Evolutionary conservation across 75 land plant genomes (phyloP).

Genomic region (Cryptomeria japonica): DNA sequence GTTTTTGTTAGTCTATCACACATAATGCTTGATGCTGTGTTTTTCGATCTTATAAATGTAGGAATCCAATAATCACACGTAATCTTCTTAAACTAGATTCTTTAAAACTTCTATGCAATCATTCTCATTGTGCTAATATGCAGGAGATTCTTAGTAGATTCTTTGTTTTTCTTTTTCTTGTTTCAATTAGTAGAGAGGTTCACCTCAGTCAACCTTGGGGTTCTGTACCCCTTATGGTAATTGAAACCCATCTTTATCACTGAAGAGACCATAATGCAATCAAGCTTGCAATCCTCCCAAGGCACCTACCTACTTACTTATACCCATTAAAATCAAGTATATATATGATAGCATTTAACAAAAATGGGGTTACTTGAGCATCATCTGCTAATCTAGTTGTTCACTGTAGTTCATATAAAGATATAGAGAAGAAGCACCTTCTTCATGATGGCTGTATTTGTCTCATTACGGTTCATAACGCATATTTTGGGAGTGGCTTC

Average conservation of each 20-base stretch:
- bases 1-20: neutral
- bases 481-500: neutral
- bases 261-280: neutral
- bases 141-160: neutral
- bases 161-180: neutral
- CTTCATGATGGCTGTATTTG: neutral
- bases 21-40: neutral
- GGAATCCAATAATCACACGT: neutral
- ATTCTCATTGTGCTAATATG: neutral
- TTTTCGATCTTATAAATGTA: neutral
- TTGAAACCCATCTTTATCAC: neutral
- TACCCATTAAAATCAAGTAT: too few species aligned
- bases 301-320: neutral
- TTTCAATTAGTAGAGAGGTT: neutral
- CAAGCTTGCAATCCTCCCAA: neutral
- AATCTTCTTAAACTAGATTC: neutral
- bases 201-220: neutral
- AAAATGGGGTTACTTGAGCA: too few species aligned
- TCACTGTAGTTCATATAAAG: too few species aligned
- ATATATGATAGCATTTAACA: too few species aligned
- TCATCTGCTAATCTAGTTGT: too few species aligned
- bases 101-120: neutral
- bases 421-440: too few species aligned
- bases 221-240: neutral
- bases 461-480: neutral